Base-by-base conservation (phyloP, 1,284 basidiomycete genomes). In the Ustilago esculenta region DNA sequence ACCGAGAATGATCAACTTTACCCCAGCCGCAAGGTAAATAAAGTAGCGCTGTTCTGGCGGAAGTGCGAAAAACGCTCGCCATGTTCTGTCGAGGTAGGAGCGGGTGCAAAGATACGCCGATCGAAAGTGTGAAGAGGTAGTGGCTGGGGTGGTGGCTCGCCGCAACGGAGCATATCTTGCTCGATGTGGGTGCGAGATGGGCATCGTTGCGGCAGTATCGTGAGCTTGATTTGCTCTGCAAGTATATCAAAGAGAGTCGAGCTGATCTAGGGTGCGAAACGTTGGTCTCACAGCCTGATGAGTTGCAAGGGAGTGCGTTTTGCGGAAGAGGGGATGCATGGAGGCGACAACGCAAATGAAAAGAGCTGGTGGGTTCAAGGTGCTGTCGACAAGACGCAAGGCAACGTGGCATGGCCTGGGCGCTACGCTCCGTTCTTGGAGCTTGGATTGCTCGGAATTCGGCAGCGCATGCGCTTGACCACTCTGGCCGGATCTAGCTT, bases 31-130 rank as follows among this genome's bases (percentile, higher is more conserved):
- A 14, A 60, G n/a, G 50, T 60, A 64, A 39, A 70, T 42, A 34
- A 60, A 42, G 48, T 50, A 53, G 11, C 67, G 55, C 23, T 59
- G 56, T n/a, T 52, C 52, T 17, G 41, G 47, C 7, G 60, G 51
- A 3, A 70, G 51, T 5, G 56, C 27, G n/a, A 51, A 39, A 35
- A 68, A 68, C 1, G 45, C 42, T 9, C 27, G 27, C 23, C 35
- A 58, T 23, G 55, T 50, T n/a, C 25, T 36, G 25, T 49, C 36
- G 11, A 57, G 25, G 32, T 65, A 66, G 9, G 51, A 39, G 23
- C 48, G 63, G 2, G 18, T 34, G 5, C 50, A 30, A 6, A 30
- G 39, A 37, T 53, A 65, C 2, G 45, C 34, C 1, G 54, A 53
- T 1, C 25, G 54, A 9, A 57, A 14, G 15, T 39, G 46, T 20